Conservation (phyloP, 768 basidiomycete species). For the Piloderma croceum region DNA sequence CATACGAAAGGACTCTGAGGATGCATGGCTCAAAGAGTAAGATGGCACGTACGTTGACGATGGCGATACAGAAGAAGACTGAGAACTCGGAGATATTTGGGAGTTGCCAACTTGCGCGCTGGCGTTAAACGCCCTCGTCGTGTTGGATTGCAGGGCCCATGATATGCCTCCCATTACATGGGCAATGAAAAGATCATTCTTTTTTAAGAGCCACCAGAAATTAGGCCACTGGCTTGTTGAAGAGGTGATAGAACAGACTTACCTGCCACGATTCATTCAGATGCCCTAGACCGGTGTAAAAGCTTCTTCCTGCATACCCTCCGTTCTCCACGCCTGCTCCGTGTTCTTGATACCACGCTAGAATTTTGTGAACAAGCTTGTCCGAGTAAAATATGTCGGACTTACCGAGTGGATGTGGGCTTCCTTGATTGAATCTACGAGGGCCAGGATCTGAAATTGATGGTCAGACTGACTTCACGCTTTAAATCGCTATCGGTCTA, state of each 20-base stretch:
- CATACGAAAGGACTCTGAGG: background rate
- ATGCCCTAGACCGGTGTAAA: constrained; percentile 82
- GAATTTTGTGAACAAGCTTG: constrained; percentile 80
- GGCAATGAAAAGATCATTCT: constrained; percentile 63
- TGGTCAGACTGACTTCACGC: background rate
- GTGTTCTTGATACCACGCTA: constrained; percentile 81
- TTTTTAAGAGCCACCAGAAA: constrained; percentile 3
- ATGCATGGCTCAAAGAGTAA: background rate
- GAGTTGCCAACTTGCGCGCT: constrained; percentile 55
- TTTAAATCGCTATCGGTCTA: background rate
- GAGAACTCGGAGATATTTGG: background rate
- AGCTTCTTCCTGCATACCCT: constrained; percentile 62
- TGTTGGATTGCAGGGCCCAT: constrained; percentile 68
- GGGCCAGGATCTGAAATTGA: constrained; percentile 35
- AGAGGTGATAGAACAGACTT: constrained; percentile 19
- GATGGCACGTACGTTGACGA: background rate
- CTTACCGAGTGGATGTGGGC: constrained; percentile 73
- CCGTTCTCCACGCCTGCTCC: constrained; percentile 57
- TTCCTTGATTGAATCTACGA: constrained; percentile 58
- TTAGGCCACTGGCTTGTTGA: background rate
- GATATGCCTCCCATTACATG: constrained; percentile 73
- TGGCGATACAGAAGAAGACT: background rate
- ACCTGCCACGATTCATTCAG: constrained; percentile 74
- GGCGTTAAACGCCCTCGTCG: constrained; percentile 62
- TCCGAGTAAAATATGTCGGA: background rate